Evolutionary conservation across 352 stramenopile species (phyloP).

Genomic region (Poterioochromonas sp.): DNA sequence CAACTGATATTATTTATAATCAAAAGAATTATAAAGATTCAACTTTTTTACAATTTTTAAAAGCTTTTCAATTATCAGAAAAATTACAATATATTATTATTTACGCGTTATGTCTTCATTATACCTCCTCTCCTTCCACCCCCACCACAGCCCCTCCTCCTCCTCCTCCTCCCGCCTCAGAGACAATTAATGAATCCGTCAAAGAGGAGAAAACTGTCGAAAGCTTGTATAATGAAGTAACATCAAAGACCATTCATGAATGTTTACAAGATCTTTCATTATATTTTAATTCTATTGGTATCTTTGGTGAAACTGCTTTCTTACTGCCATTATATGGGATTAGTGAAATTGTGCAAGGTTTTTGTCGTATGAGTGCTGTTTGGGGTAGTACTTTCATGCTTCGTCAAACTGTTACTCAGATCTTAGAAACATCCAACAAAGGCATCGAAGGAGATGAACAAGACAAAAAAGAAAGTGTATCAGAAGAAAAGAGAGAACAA

Average conservation of each 20-base stretch:
- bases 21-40: neutral
- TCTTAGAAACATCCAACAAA: neutral
- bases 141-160: neutral
- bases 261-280: neutral
- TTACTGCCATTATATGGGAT: conserved; percentile 16
- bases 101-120: neutral
- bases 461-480: neutral
- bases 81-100: conserved; percentile 1
- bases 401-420: neutral
- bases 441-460: neutral
- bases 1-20: neutral
- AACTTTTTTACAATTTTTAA: neutral
- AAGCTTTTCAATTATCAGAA: neutral
- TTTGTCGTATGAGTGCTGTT: conserved; percentile 32
- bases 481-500: neutral
- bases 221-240: too few relatives aligned
- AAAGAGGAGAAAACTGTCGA: too few relatives aligned
- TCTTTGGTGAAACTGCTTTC: neutral
- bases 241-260: neutral
- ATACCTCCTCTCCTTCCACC: neutral
- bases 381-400: conserved; percentile 31
- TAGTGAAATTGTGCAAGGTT: conserved; percentile 25
- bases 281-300: conserved; percentile 20
- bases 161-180: too few relatives aligned
- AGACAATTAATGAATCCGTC: too few relatives aligned